Evolutionary conservation across 139 green algal species (phyloP).

Genomic region (Ettlia oleoabundans): DNA sequence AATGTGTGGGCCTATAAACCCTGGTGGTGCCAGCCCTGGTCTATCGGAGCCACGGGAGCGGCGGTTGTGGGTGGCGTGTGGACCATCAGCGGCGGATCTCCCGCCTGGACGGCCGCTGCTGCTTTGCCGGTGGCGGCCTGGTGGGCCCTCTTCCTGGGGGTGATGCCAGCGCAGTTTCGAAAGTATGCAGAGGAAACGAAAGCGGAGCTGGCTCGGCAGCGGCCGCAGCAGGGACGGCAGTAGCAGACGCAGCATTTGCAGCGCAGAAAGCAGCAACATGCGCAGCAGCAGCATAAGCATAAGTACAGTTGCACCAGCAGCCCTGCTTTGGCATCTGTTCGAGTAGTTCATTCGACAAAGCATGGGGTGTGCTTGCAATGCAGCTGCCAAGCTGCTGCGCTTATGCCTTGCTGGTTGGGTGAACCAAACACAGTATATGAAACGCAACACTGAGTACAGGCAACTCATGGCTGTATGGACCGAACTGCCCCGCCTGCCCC

Average conservation of each 20-base stretch:
- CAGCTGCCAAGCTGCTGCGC: too few relatives aligned
- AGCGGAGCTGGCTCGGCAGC: background rate
- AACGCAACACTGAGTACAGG: too few relatives aligned
- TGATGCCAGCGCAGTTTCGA: conserved; percentile 10
- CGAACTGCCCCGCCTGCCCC: too few relatives aligned
- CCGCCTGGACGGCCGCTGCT: background rate
- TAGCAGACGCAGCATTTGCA: background rate
- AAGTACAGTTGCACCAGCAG: background rate
- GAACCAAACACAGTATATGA: too few relatives aligned
- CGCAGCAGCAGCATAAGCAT: background rate
- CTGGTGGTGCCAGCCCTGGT: conserved; percentile 37
- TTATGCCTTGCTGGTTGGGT: too few relatives aligned
- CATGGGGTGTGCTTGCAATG: background rate
- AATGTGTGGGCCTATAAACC: conserved; percentile 36
- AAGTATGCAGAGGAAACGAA: conserved; percentile 20
- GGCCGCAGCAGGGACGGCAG: background rate
- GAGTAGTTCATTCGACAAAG: background rate
- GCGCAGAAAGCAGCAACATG: background rate
- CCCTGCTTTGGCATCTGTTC: too few relatives aligned
- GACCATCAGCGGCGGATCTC: conserved; percentile 1
- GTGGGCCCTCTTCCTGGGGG: conserved; percentile 28
- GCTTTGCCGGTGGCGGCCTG: conserved; percentile 14
- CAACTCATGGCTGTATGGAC: too few relatives aligned
- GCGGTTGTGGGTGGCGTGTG: conserved; percentile 3
- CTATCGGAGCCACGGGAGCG: conserved; percentile 13